Base-by-base conservation (phyloP, 2,329 filamentous ascomycete species). In the Colletotrichum neosansevieriae region DNA sequence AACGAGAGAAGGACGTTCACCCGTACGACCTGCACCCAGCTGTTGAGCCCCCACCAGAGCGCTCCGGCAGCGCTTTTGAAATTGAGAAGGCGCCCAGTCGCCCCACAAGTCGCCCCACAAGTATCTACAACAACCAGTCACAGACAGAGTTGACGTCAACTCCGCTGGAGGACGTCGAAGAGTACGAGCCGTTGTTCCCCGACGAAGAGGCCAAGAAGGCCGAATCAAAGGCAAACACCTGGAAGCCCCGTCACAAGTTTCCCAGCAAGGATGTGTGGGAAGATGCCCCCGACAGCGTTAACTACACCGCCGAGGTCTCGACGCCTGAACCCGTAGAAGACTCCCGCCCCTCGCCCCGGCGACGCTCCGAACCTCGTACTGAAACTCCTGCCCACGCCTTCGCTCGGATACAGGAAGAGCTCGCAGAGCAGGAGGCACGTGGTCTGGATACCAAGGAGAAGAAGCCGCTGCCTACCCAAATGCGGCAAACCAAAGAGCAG, bases 261-360 rank as follows among this genome's bases (percentile, higher is more conserved):
- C 96, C 96, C 1, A 98, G 94, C 78, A 92, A 94, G 77, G 96
- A 99, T 77, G 89, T 98, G 45, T 99, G 96, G 96, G 96, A 99
- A 81, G 97, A 99, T 78, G 91, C 94, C 0, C 96, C 97, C 4
- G 92, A 90, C 75, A 97, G 94, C 79, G 85, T 93, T 59, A 90
- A 96, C 75, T 89, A 87, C 75, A 91, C 88, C 38, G 90, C 94
- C 3, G 94, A 93, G 68, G 95, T 98, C 7, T 93, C 91, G 3
- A 96, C 93, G 0, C 94, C 94, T 1, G 92, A 94, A 74, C 66
- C 66, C 6, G 49, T 47, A 36, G 77, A 81, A 75, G 75, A 79
- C 45, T 76, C 80, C 76, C 72, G 81, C 76, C 71, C 79, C 69
- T 67, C 81, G 78, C 34, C 75, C 73, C 21, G 53, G 71, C 73